Conservation (phyloP, 345 rosid species). For the Garcia nutans region DNA sequence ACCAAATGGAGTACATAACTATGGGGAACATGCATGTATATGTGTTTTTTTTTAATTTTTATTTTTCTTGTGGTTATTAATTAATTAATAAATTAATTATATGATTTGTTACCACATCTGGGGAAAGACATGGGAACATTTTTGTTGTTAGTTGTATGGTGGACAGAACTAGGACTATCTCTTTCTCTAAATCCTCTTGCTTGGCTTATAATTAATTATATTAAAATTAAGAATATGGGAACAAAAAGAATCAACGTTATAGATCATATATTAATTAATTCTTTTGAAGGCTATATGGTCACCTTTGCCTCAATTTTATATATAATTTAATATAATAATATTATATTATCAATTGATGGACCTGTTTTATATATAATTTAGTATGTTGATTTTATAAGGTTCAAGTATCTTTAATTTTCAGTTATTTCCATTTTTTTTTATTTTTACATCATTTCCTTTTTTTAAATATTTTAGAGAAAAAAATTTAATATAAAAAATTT, state of each 20-base stretch:
- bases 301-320: background rate
- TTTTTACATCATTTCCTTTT: too few relatives aligned
- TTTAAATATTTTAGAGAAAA: too few relatives aligned
- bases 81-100: background rate
- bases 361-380: too few relatives aligned
- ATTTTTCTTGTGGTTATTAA: background rate
- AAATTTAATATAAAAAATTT: too few relatives aligned
- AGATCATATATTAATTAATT: background rate
- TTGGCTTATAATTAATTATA: too few relatives aligned
- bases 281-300: background rate
- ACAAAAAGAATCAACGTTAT: background rate
- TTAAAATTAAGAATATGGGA: background rate
- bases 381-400: too few relatives aligned
- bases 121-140: conserved; percentile 17
- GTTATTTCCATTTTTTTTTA: too few relatives aligned
- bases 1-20: too few relatives aligned
- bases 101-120: background rate
- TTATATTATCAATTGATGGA: too few relatives aligned
- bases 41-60: background rate
- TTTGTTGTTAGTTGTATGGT: conserved; percentile 1
- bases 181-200: background rate
- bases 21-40: background rate
- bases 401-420: too few relatives aligned
- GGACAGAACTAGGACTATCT: background rate
- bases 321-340: too few relatives aligned